Percentiles rank a stretch among this genome's conserved stretches.
Evolutionary conservation across 768 basidiomycete species (phyloP).

Genomic region (Mycena alexandri): DNA sequence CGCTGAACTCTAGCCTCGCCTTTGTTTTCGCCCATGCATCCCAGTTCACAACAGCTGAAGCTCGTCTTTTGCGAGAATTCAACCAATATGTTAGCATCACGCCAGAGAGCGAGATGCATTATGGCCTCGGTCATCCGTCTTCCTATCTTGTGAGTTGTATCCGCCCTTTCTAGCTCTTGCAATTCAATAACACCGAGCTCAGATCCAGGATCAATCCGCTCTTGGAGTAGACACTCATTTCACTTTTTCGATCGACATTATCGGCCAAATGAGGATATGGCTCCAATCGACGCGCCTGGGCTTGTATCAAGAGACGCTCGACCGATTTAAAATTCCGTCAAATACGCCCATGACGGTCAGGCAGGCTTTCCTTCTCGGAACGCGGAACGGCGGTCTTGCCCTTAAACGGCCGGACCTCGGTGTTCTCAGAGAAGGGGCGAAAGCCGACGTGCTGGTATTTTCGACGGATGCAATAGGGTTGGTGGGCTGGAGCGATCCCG

Average conservation of each 20-base stretch:
- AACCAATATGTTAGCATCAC: slow-evolving; percentile 28
- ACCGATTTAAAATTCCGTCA: slow-evolving; percentile 23
- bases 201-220: slow-evolving; percentile 24
- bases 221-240: slow-evolving; percentile 29
- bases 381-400: slow-evolving; percentile 29
- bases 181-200: neutral
- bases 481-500: slow-evolving; percentile 29
- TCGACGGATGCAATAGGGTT: slow-evolving; percentile 21
- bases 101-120: slow-evolving; percentile 32
- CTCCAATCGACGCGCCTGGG: slow-evolving; percentile 23
- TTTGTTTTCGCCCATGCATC: slow-evolving; percentile 29
- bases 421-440: slow-evolving; percentile 21
- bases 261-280: slow-evolving; percentile 26
- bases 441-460: slow-evolving; percentile 25
- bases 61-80: slow-evolving; percentile 21
- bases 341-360: slow-evolving; percentile 27
- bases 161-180: neutral
- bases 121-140: slow-evolving; percentile 19
- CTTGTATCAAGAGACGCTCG: slow-evolving; percentile 20
- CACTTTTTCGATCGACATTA: slow-evolving; percentile 26
- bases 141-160: slow-evolving; percentile 12
- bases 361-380: slow-evolving; percentile 28
- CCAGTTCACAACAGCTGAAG: slow-evolving; percentile 15
- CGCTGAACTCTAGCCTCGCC: slow-evolving; percentile 23
- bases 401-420: slow-evolving; percentile 28